A percentile compares a stretch with the other conserved stretches of the same genome.
Conservation (phyloP, 257 asterid species). For the Thymus mandschuricus region DNA sequence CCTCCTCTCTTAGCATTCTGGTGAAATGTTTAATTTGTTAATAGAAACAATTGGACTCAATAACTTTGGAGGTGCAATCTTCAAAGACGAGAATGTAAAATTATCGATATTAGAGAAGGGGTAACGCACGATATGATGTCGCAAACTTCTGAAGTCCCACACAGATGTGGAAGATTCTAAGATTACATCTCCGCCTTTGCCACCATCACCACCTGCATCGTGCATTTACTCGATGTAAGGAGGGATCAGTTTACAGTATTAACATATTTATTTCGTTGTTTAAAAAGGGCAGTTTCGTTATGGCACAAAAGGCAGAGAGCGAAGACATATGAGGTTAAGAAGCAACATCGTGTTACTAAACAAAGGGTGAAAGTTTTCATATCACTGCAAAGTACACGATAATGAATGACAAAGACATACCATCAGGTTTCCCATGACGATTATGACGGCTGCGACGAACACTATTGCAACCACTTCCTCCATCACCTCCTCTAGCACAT, state of each 20-base stretch:
- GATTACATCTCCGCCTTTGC: slow-evolving; percentile 91
- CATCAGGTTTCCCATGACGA: slow-evolving; percentile 90
- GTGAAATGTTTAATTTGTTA: slow-evolving; percentile 19
- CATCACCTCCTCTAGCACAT: slow-evolving; percentile 96
- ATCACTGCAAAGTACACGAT: slow-evolving; percentile 12
- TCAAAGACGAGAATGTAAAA: slow-evolving; percentile 2
- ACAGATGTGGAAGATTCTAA: slow-evolving; percentile 77
- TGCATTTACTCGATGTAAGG: slow-evolving; percentile 22
- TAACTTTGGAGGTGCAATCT: slow-evolving; percentile 10
- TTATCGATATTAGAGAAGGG: slow-evolving; percentile 24
- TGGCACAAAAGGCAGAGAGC: not conserved
- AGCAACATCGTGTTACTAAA: slow-evolving; percentile 20
- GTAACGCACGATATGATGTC: slow-evolving; percentile 75
- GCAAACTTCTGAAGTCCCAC: slow-evolving; percentile 95
- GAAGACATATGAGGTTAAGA: not conserved
- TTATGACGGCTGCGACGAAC: slow-evolving; percentile 79
- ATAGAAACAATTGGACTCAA: slow-evolving; percentile 19
- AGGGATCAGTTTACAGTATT: not conserved
- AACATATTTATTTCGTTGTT: too few relatives aligned
- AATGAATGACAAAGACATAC: slow-evolving; percentile 51
- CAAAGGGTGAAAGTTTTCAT: not conserved
- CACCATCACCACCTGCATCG: slow-evolving; percentile 91
- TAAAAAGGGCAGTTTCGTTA: not conserved
- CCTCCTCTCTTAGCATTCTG: slow-evolving; percentile 96
- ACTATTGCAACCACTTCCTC: slow-evolving; percentile 92